These are phyloP conservation scores for Batrachochytrium dendrobatidis DNA, from an alignment of 371 early-diverging fungal genomes.

Conservation along the genomic window DNA sequence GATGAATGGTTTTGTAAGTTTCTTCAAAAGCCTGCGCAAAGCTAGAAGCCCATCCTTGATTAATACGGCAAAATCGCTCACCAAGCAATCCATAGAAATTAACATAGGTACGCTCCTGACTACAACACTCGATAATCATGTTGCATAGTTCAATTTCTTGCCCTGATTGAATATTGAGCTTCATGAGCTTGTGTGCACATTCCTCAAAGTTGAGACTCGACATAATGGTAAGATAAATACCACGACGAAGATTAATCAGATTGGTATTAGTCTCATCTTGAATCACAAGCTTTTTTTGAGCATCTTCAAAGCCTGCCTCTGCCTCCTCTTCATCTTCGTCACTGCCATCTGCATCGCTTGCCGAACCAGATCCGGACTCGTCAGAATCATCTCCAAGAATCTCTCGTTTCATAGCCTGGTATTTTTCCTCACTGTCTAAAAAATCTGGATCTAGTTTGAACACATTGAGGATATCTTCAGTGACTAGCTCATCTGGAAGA, in stretches of 20 bases:
- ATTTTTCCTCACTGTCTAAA: constrained; percentile 75
- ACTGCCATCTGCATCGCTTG: constrained; percentile 48
- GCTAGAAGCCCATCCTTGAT: constrained; percentile 68
- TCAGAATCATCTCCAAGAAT: constrained; percentile 79
- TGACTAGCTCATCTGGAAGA: constrained; percentile 80
- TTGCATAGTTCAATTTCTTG: constrained; percentile 87
- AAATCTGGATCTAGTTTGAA: constrained; percentile 82
- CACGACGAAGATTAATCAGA: constrained; percentile 78
- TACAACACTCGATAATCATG: constrained; percentile 96
- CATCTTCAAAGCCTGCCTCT: constrained; percentile 42
- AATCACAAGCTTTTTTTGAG: constrained; percentile 59
- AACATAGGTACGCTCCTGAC: constrained; percentile 91
- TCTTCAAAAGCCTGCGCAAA: constrained; percentile 75
- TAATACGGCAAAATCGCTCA: constrained; percentile 87
- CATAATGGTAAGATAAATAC: constrained; percentile 93
- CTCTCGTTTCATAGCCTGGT: constrained; percentile 70
- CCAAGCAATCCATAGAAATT: constrained; percentile 89
- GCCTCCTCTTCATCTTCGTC: constrained; percentile 46
- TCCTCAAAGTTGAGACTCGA: constrained; percentile 94
- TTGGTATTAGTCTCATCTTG: constrained; percentile 87
- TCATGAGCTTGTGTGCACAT: constrained; percentile 89
- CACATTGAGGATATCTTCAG: constrained; percentile 74
- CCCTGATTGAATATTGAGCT: constrained; percentile 70
- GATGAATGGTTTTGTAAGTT: constrained; percentile 83
- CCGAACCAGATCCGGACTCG: constrained; percentile 43